phyloP scores from a whole-genome alignment of 208 protist species.

The Entamoeba histolytica region DNA sequence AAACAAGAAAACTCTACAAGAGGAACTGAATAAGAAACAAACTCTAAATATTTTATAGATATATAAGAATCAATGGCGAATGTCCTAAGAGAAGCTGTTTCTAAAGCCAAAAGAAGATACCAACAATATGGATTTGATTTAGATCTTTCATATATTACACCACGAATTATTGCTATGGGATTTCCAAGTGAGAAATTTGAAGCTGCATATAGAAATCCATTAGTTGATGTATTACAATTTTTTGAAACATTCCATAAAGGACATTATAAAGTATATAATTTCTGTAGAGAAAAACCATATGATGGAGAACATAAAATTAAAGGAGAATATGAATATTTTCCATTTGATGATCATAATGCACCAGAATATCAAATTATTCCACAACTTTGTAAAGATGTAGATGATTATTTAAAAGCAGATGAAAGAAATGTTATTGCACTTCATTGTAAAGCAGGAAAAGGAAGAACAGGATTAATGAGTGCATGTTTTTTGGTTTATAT shows the following conservation, averaged over 20 bases:
- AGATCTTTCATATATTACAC: slow-evolving; percentile 42
- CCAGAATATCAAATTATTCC: neutral
- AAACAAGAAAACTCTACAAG: no score
- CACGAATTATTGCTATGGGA: slow-evolving; percentile 44
- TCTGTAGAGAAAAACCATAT: slow-evolving; percentile 35
- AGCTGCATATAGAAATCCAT: slow-evolving; percentile 67
- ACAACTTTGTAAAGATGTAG: neutral
- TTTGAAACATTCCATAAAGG: slow-evolving; percentile 56
- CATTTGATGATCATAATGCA: slow-evolving; percentile 41
- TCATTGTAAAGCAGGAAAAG: slow-evolving; percentile 15
- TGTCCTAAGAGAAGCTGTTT: neutral
- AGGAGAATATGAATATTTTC: slow-evolving; percentile 23
- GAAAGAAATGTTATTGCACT: neutral
- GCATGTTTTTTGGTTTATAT: neutral
- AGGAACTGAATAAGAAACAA: no score
- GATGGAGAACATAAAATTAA: slow-evolving; percentile 35
- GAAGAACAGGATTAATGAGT: neutral
- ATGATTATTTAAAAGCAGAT: neutral
- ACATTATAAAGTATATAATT: slow-evolving; percentile 51
- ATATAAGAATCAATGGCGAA: neutral
- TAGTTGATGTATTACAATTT: slow-evolving; percentile 40
- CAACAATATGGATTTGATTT: slow-evolving; percentile 35
- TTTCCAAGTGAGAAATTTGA: slow-evolving; percentile 40
- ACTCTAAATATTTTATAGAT: no score
- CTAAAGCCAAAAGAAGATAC: neutral